Conservation (phyloP, 2,329 filamentous ascomycete genomes). For the Aureobasidium pullulans region DNA sequence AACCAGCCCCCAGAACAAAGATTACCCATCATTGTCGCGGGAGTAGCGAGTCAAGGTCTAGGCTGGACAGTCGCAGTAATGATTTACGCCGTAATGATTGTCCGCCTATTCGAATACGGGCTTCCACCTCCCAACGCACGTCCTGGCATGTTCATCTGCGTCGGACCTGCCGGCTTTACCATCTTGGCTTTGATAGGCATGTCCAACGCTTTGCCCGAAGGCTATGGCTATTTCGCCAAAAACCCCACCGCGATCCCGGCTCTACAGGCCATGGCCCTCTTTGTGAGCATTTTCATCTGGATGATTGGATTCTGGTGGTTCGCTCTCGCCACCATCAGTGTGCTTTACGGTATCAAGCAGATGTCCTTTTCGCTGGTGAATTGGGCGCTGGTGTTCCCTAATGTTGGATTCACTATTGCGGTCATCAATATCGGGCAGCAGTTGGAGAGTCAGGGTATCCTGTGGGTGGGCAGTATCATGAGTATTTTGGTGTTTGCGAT, state of each 20-base stretch:
- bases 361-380: constrained; percentile 35
- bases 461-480: constrained; percentile 49
- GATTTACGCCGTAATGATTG: constrained; percentile 37
- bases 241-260: constrained; percentile 18
- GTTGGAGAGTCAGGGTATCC: constrained; percentile 45
- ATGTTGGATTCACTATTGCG: constrained; percentile 55
- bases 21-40: constrained; percentile 37
- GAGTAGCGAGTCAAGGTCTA: constrained; percentile 38
- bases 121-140: constrained; percentile 35
- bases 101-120: constrained; percentile 33
- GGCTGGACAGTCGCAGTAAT: constrained; percentile 39
- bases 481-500: constrained; percentile 47
- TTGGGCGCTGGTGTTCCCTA: constrained; percentile 60
- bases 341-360: constrained; percentile 16
- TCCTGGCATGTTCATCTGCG: constrained; percentile 46
- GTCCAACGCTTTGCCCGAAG: constrained; percentile 18
- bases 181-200: constrained; percentile 22
- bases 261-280: constrained; percentile 21
- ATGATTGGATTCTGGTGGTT: constrained; percentile 40
- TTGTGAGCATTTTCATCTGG: constrained; percentile 40
- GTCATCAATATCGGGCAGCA: constrained; percentile 48
- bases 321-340: constrained; percentile 19
- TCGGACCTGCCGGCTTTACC: constrained; percentile 34
- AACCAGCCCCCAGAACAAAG: constrained; percentile 28
- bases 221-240: constrained; percentile 19